Evolutionary conservation across 2,329 filamentous ascomycete species (phyloP).

Genomic region (Venturiaceae sp.): DNA sequence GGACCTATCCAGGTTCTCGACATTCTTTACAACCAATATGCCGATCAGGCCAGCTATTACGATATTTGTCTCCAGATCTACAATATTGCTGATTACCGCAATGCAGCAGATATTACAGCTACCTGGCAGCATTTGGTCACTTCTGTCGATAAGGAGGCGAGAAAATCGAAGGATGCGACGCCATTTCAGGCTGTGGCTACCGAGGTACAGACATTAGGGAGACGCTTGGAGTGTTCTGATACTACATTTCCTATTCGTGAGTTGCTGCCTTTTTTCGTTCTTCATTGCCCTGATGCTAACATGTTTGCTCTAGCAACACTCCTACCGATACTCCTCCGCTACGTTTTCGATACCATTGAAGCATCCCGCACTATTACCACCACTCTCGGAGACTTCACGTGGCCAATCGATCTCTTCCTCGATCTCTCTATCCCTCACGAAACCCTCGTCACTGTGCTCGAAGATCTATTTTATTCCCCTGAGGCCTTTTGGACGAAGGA

Average conservation of each 20-base stretch:
- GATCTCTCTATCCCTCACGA: slow-evolving; percentile 54
- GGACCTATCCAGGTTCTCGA: slow-evolving; percentile 69
- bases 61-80: slow-evolving; percentile 91
- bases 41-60: slow-evolving; percentile 85
- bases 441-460: slow-evolving; percentile 50
- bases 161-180: slow-evolving; percentile 34
- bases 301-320: slow-evolving; percentile 20
- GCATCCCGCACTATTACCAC: slow-evolving; percentile 30
- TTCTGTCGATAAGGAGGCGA: slow-evolving; percentile 33
- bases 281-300: slow-evolving; percentile 12
- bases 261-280: slow-evolving; percentile 12
- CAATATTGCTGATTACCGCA: slow-evolving; percentile 83
- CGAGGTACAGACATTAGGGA: slow-evolving; percentile 47
- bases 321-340: slow-evolving; percentile 4
- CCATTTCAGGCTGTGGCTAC: slow-evolving; percentile 64
- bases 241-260: slow-evolving; percentile 44
- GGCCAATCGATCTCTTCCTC: slow-evolving; percentile 58
- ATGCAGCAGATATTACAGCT: slow-evolving; percentile 68
- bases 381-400: slow-evolving; percentile 33
- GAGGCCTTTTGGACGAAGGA: slow-evolving; percentile 53
- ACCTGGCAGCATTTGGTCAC: slow-evolving; percentile 55
- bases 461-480: slow-evolving; percentile 55
- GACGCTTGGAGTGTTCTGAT: slow-evolving; percentile 45
- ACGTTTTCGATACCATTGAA: slow-evolving; percentile 44
- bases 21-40: slow-evolving; percentile 83